Percentiles rank a stretch among this genome's conserved stretches.
phyloP scores from a whole-genome alignment of 2,329 filamentous ascomycete species.

The Tolypocladium pustulatum region DNA sequence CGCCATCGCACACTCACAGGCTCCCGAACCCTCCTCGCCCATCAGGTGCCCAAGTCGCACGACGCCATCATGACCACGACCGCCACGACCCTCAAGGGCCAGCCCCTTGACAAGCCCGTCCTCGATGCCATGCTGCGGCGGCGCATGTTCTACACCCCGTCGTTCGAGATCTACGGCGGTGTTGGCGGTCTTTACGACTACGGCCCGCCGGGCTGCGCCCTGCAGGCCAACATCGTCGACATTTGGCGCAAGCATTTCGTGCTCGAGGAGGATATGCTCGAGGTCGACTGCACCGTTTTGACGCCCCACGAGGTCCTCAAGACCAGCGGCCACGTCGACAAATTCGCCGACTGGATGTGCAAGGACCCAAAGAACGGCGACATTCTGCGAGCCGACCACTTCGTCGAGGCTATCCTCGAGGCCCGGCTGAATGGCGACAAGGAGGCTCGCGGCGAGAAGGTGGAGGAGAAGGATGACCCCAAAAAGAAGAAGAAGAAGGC shows the following conservation, averaged over 20 bases:
- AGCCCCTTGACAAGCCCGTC: constrained; percentile 72
- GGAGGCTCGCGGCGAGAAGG: constrained; percentile 75
- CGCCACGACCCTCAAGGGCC: constrained; percentile 73
- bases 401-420: constrained; percentile 91
- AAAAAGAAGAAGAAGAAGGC: constrained; percentile 88
- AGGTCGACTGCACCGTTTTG: constrained; percentile 87
- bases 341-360: constrained; percentile 99
- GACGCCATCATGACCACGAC: constrained; percentile 32
- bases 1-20: constrained; percentile 17
- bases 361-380: constrained; percentile 97
- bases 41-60: constrained; percentile 14
- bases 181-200: constrained; percentile 88
- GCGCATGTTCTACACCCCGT: constrained; percentile 87
- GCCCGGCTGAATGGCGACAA: constrained; percentile 80
- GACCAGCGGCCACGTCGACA: constrained; percentile 93
- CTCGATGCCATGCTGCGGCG: constrained; percentile 82
- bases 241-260: constrained; percentile 91
- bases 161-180: constrained; percentile 92
- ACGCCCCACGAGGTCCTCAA: constrained; percentile 92
- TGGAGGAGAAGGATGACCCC: constrained; percentile 62
- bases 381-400: constrained; percentile 90
- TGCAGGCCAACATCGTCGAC: constrained; percentile 82
- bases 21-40: constrained; percentile 18
- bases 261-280: constrained; percentile 86
- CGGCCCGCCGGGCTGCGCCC: constrained; percentile 75